These are phyloP conservation scores for Botrytis medusae DNA, from an alignment of 2,329 filamentous ascomycete species.

Conservation along the genomic window DNA sequence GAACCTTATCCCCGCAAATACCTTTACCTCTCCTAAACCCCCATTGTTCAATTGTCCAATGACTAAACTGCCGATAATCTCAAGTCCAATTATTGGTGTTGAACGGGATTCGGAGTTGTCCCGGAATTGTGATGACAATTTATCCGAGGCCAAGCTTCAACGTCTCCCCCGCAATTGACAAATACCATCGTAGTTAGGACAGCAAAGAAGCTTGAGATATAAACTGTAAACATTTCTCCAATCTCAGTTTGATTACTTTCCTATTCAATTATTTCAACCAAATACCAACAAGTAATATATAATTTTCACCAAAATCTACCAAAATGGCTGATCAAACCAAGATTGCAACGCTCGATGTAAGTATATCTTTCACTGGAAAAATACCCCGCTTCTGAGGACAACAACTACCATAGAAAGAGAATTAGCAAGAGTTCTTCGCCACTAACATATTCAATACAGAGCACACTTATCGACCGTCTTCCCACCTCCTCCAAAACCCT, in stretches of 20 bases:
- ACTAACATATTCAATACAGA: slow-evolving; percentile 44
- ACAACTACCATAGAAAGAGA: slow-evolving; percentile 13
- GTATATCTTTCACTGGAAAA: neutral
- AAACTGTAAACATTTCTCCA: neutral
- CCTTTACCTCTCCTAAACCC: neutral
- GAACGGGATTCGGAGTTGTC: slow-evolving; percentile 15
- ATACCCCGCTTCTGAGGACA: slow-evolving; percentile 22
- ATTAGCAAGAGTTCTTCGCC: slow-evolving; percentile 17
- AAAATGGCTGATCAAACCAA: slow-evolving; percentile 21
- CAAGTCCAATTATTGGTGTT: neutral
- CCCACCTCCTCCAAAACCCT: slow-evolving; percentile 70
- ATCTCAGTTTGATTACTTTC: neutral
- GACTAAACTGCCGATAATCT: neutral
- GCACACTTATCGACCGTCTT: slow-evolving; percentile 65
- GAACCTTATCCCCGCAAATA: slow-evolving; percentile 10
- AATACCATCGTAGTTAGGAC: neutral
- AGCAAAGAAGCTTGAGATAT: neutral
- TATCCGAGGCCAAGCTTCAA: neutral
- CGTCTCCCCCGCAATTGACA: slow-evolving; percentile 16
- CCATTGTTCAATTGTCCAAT: neutral
- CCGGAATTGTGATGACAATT: slow-evolving; percentile 10
- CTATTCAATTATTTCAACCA: neutral
- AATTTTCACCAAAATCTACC: neutral
- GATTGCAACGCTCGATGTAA: slow-evolving; percentile 24
- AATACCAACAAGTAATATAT: neutral